Base-by-base conservation (phyloP, 176 grass and related monocot genomes). In the Alloteropsis semialata region DNA sequence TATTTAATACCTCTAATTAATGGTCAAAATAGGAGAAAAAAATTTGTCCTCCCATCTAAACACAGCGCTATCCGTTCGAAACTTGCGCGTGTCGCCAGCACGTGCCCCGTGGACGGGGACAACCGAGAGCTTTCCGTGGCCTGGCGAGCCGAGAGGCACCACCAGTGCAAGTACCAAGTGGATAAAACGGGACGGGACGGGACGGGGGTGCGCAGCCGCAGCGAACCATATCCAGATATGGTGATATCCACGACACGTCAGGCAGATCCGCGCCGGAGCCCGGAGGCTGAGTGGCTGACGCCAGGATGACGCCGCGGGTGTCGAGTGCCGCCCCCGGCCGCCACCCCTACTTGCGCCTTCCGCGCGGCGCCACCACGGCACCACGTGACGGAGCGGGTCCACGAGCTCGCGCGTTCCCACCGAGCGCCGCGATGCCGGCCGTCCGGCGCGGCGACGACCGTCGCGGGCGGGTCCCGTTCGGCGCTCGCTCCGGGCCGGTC, bases 241-340 rank as follows among this genome's bases (percentile, higher is more conserved):
- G 34, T 8, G 67, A 73, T 72, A 80, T 80, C 76, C 43, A 5
- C 8, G 67, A 65, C 84, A 73, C 76, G 84, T 80, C 84, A 80
- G 66, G 2, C 33, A 57, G 67, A 65, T 80, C 45, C 10, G 62
- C 82, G 4, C 6, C 27, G 34, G 60, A 65, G 0, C 53, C 56
- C 27, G 27, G 28, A n/a, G n/a, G n/a, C n/a, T n/a, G n/a, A n/a
- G n/a, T n/a, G 6, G 75, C 6, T 36, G 29, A 10, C 53, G 53
- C 13, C 24, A 24, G 32, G 50, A 13, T 39, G 82, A 84, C 48
- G 28, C 8, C 60, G 43, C 38, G 73, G 15, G 62, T 3, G 45
- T 48, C 45, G 14, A 13, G 10, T 45, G 15, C 18, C 21, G 49
- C 9, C 21, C 15, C 24, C 22, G 22, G 33, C 19, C 34, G 51